Base-by-base conservation (phyloP, 2,329 filamentous ascomycete genomes). In the Penicillium sp. region DNA sequence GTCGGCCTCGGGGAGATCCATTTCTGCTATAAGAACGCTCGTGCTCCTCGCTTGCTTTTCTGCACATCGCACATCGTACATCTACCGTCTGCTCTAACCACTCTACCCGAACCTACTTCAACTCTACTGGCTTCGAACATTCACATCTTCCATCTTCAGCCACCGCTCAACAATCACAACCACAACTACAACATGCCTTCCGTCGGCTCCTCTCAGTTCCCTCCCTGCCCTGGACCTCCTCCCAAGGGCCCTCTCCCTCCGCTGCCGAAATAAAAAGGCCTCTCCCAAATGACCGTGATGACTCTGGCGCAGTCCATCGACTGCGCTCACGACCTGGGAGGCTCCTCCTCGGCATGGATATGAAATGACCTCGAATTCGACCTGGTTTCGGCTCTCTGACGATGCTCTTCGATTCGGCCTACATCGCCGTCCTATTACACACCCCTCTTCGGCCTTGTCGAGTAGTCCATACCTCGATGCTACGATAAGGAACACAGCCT, bases 161-260 rank as follows among this genome's bases (percentile, higher is more conserved):
- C 6, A 16, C 33, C 25, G 14, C 38, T 31, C 16, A 30, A 14
- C 35, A 22, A 18, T 10, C 28, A 35, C 35, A 28, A 36, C 16
- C 35, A 40, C 33, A 31, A 22, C 38, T 24, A 24, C 63, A 68
- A 53, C 47, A 71, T 71, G 69, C 69, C 69, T 70, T 71, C 69
- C 52, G 51, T 69, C 62, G 65, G 64, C 49, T 51, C 60, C 40
- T 67, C 68, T 63, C 67, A 69, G 46, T 70, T 71, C 57, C 69
- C 69, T 66, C 69, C 69, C 48, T 71, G 69, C 63, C 69, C 69
- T 5, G 69, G 69, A 35, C 69, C 69, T 60, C 69, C 69, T 47
- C 69, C 69, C 46, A 70, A 69, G 67, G 69, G 69, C 46, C 69
- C 69, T 65, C 63, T 71, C 25, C 69, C 69, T 60, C 69, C 69